Percentiles rank a stretch among this genome's conserved stretches.
Conservation (phyloP, 495 filamentous ascomycete genomes). For the Penicillium desertorum region DNA sequence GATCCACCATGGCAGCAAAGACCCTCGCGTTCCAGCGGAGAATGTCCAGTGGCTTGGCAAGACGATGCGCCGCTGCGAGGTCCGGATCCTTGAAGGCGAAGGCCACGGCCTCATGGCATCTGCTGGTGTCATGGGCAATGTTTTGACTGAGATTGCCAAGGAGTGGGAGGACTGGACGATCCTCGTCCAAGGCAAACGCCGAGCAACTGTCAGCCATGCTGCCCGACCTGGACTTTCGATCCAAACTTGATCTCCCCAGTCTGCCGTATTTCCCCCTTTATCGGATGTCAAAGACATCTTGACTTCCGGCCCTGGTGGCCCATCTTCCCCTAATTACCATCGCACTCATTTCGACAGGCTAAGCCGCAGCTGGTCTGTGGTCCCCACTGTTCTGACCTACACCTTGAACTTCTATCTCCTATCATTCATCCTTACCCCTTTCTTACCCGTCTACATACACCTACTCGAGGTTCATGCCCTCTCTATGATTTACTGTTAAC, state of each 20-base stretch:
- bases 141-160: slow-evolving; percentile 86
- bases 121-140: slow-evolving; percentile 85
- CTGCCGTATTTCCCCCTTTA: neutral
- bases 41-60: slow-evolving; percentile 94
- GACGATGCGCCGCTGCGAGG: slow-evolving; percentile 89
- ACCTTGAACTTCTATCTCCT: slow-evolving; percentile 5
- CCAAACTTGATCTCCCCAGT: slow-evolving; percentile 13
- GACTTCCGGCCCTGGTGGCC: slow-evolving; percentile 9
- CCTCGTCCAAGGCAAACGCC: slow-evolving; percentile 54
- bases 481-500: slow-evolving; percentile 28
- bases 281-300: neutral
- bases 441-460: slow-evolving; percentile 19
- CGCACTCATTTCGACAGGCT: slow-evolving; percentile 1
- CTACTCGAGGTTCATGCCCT: slow-evolving; percentile 27
- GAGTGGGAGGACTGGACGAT: slow-evolving; percentile 95
- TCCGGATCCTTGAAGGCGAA: slow-evolving; percentile 86
- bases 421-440: neutral
- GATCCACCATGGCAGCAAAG: slow-evolving; percentile 90
- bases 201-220: slow-evolving; percentile 28
- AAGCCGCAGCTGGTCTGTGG: slow-evolving; percentile 35
- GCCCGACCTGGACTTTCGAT: slow-evolving; percentile 26
- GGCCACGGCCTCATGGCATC: slow-evolving; percentile 97
- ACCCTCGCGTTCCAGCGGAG: slow-evolving; percentile 89
- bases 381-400: slow-evolving; percentile 4
- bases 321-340: slow-evolving; percentile 16